Evolutionary conservation across 768 basidiomycete species (phyloP).

Genomic region (Boletus vermiculosoides): DNA sequence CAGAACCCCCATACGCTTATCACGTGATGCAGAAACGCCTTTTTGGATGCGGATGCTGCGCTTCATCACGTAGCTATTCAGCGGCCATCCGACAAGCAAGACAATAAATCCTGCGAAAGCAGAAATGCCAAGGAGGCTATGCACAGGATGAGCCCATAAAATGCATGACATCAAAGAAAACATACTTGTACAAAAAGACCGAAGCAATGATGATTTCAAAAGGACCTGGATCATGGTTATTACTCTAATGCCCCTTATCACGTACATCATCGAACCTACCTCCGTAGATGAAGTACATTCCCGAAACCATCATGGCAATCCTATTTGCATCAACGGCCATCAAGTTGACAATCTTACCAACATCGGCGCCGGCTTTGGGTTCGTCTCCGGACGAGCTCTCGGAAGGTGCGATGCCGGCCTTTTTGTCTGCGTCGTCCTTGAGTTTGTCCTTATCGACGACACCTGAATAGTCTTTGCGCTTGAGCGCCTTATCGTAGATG

Average conservation of each 20-base stretch:
- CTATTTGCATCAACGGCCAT: constrained; percentile 80
- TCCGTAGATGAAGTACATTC: constrained; percentile 66
- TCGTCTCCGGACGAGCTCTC: constrained; percentile 40
- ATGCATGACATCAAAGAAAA: neutral
- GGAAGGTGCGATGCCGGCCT: constrained; percentile 12
- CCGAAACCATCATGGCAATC: constrained; percentile 54
- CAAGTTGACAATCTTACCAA: constrained; percentile 87
- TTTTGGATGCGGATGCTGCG: constrained; percentile 39
- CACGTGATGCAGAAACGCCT: constrained; percentile 34
- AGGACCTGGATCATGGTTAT: constrained; percentile 45
- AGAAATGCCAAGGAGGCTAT: constrained; percentile 44
- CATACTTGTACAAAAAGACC: constrained; percentile 72
- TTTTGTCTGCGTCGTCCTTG: constrained; percentile 24
- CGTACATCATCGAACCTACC: constrained; percentile 33
- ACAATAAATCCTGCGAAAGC: constrained; percentile 47
- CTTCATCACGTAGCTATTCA: constrained; percentile 41
- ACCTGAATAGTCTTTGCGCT: constrained; percentile 81
- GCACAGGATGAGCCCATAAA: constrained; percentile 47
- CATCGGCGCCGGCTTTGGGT: constrained; percentile 75
- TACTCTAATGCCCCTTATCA: neutral
- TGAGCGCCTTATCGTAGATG: constrained; percentile 87
- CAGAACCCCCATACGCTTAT: constrained; percentile 44
- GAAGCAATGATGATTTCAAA: constrained; percentile 75
- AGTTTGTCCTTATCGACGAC: constrained; percentile 54
- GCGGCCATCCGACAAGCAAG: constrained; percentile 38